Conservation (phyloP, 352 stramenopile genomes). For the Globisporangium nodosum region DNA sequence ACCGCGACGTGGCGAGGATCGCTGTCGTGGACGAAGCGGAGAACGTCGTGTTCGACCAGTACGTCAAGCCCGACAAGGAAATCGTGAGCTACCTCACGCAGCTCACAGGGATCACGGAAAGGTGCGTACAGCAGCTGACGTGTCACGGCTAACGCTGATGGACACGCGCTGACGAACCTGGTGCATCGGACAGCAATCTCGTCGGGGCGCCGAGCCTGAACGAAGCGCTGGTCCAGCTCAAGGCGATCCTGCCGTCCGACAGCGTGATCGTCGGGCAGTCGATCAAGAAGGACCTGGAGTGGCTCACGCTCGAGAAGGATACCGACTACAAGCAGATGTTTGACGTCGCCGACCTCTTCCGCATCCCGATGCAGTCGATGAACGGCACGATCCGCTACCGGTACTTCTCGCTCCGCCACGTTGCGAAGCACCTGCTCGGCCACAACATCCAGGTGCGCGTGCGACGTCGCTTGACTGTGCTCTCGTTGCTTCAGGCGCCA, state of each 20-base stretch:
- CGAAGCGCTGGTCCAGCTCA: constrained; percentile 74
- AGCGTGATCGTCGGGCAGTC: constrained; percentile 90
- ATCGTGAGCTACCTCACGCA: constrained; percentile 91
- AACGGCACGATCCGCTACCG: constrained; percentile 75
- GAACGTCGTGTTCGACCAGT: constrained; percentile 79
- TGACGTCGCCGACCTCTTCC: constrained; percentile 82
- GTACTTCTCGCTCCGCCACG: constrained; percentile 82
- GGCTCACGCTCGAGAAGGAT: constrained; percentile 78
- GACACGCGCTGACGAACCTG: background rate
- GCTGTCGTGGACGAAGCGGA: constrained; percentile 87
- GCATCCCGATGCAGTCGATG: constrained; percentile 63
- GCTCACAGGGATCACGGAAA: constrained; percentile 83
- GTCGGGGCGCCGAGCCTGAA: constrained; percentile 58
- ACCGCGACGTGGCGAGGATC: constrained; percentile 88
- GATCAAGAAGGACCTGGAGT: constrained; percentile 92
- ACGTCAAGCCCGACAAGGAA: constrained; percentile 81
- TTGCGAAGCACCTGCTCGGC: constrained; percentile 77
- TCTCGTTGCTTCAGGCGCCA: background rate
- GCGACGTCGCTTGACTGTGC: background rate
- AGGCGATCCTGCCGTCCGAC: constrained; percentile 63
- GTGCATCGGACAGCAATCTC: constrained; percentile 34
- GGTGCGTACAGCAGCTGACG: constrained; percentile 20
- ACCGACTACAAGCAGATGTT: constrained; percentile 85
- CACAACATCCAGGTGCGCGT: constrained; percentile 64
- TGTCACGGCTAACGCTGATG: too few species aligned